Evolutionary conservation across 306 rosid genomes (phyloP).

Genomic region (Herpetospermum pedunculosum): DNA sequence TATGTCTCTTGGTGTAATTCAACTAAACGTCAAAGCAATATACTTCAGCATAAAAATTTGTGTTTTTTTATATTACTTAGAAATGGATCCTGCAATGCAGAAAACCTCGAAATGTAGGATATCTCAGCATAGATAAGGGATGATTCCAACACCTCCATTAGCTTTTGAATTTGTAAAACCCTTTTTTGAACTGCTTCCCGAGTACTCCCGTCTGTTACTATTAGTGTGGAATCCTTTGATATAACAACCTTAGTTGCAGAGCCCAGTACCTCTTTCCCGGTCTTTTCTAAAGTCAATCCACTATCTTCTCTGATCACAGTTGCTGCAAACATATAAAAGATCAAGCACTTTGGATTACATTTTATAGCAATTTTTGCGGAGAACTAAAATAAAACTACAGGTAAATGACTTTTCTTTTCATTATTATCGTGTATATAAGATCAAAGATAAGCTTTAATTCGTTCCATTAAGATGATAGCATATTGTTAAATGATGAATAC

Average conservation of each 20-base stretch:
- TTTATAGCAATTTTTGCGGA: background rate
- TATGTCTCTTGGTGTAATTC: slow-evolving; percentile 1
- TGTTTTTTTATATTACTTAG: slow-evolving; percentile 1
- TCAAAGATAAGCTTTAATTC: background rate
- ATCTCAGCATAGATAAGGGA: slow-evolving; percentile 4
- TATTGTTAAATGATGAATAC: background rate
- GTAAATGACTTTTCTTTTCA: background rate
- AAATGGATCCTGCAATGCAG: background rate
- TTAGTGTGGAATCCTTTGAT: slow-evolving; percentile 66
- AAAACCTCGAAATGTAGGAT: slow-evolving; percentile 7
- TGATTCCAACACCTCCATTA: slow-evolving; percentile 49
- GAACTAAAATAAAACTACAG: background rate
- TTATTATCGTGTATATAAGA: background rate
- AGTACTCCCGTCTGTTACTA: slow-evolving; percentile 76
- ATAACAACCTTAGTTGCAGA: slow-evolving; percentile 60
- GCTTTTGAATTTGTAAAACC: slow-evolving; percentile 49
- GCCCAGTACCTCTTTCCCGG: slow-evolving; percentile 48
- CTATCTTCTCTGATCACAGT: slow-evolving; percentile 79
- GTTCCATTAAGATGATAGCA: background rate
- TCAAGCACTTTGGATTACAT: slow-evolving; percentile 11
- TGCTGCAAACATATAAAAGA: slow-evolving; percentile 31
- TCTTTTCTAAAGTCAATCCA: slow-evolving; percentile 65
- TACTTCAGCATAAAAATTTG: background rate
- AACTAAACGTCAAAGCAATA: background rate
- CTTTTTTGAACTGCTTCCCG: slow-evolving; percentile 50